Base-by-base conservation (phyloP, 306 rosid species). In the Echinosophora koreensis region DNA sequence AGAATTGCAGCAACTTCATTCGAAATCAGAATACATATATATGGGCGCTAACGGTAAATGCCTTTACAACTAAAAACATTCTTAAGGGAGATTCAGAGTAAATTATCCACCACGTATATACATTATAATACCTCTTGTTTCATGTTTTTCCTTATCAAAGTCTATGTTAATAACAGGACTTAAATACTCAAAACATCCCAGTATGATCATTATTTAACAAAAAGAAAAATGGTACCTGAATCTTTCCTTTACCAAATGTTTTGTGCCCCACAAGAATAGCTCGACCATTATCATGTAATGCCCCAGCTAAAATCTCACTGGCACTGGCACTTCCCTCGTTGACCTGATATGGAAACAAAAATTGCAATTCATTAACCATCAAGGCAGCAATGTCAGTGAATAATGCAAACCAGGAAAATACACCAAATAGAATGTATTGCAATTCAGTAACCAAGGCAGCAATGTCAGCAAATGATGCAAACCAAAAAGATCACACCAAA, bases 281-380 rank as follows among this genome's bases (percentile, higher is more conserved):
- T 28, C 97, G 85, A 68, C 96, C 96, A 8, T 95, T 95, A 84
- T 95, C 98, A 69, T 89, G 97, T 49, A 95, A 88, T 32, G 98
- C 98, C 79, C 98, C 98, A 1, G 97, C 97, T 82, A 95, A 86
- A 79, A 95, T 92, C 86, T 95, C 98, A 17, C 98, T 95, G 59
- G 98, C 97, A 81, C 97, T 95, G 13, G 98, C 98, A 44, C 98
- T 95, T 81, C 97, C 96, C 86, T 95, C 97, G n/a, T 95, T 95
- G 38, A 95, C 97, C 98, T 95, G 80, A 78, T 62, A 59, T n/a
- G 65, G 46, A 14, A 28, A 7, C 51, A 63, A 64, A 69, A 59
- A 32, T 8, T 30, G 27, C 22, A 11, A 18, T 4, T 39, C 64
- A 60, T 70, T 54, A 10, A 65, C 9, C 15, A 22, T 22, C 22